Evolutionary conservation across 2,329 filamentous ascomycete species (phyloP).

Genomic region (Penicillium sp.): DNA sequence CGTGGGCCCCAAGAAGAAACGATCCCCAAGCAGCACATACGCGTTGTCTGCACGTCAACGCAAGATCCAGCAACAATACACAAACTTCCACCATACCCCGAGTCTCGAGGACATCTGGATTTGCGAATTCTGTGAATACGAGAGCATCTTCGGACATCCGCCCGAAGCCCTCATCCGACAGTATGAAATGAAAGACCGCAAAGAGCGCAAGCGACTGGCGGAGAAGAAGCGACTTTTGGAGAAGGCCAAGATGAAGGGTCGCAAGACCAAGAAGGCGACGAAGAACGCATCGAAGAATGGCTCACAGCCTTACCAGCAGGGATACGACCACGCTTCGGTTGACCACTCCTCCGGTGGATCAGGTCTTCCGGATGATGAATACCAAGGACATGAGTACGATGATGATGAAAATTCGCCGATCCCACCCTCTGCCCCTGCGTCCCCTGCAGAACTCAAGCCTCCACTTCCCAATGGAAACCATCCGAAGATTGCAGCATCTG

Average conservation of each 20-base stretch:
- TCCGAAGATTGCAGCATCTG: slow-evolving; percentile 18
- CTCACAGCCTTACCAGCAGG: slow-evolving; percentile 35
- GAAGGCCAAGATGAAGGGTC: slow-evolving; percentile 89
- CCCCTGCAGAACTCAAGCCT: slow-evolving; percentile 65
- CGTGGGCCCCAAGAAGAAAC: slow-evolving; percentile 62
- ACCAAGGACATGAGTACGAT: slow-evolving; percentile 50
- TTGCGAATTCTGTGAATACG: slow-evolving; percentile 98
- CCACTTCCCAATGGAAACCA: slow-evolving; percentile 60
- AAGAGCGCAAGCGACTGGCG: slow-evolving; percentile 77
- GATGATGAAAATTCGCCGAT: slow-evolving; percentile 48
- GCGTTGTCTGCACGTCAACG: slow-evolving; percentile 72
- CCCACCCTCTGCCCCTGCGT: slow-evolving; percentile 34
- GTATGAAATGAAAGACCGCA: slow-evolving; percentile 92
- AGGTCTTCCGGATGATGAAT: slow-evolving; percentile 50
- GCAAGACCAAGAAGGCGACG: slow-evolving; percentile 79
- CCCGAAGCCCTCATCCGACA: slow-evolving; percentile 81
- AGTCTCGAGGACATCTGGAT: slow-evolving; percentile 78
- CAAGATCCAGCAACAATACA: slow-evolving; percentile 70
- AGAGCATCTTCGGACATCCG: slow-evolving; percentile 85
- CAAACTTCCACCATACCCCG: slow-evolving; percentile 72
- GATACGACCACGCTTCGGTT: slow-evolving; percentile 40
- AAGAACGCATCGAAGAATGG: slow-evolving; percentile 60
- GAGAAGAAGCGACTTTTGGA: slow-evolving; percentile 81
- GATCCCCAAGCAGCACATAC: slow-evolving; percentile 68
- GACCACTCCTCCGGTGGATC: slow-evolving; percentile 42